Evolutionary conservation across 257 asterid genomes (phyloP).

Genomic region (Nicotiana noctiflora): DNA sequence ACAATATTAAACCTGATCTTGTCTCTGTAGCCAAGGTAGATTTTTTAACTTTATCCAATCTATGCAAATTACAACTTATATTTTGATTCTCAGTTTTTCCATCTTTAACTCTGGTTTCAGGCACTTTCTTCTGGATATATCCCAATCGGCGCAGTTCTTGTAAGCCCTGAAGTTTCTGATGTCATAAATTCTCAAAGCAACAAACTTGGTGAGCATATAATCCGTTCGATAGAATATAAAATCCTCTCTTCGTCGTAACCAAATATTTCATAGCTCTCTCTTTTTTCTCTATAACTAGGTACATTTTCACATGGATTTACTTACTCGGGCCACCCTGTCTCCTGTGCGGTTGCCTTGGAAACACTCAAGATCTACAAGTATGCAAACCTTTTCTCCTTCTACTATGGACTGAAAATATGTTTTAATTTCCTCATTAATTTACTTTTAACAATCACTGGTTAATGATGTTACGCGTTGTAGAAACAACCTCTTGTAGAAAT

Average conservation of each 20-base stretch:
- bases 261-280: neutral
- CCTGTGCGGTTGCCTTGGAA: conserved; percentile 95
- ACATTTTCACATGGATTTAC: conserved; percentile 92
- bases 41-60: neutral
- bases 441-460: no score
- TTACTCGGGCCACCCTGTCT: conserved; percentile 91
- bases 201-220: conserved; percentile 51
- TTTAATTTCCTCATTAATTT: no score
- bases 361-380: conserved; percentile 87
- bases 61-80: neutral
- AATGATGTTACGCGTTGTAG: no score
- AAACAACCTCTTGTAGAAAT: no score
- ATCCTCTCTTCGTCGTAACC: neutral
- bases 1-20: conserved; percentile 85
- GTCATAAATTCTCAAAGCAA: conserved; percentile 86
- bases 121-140: conserved; percentile 93
- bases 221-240: neutral
- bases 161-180: conserved; percentile 65
- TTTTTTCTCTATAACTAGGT: conserved; percentile 31
- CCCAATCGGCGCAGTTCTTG: conserved; percentile 94
- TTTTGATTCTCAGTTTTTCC: neutral
- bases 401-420: neutral
- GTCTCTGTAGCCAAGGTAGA: conserved; percentile 88
- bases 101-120: conserved; percentile 20
- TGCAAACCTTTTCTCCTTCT: conserved; percentile 2